These are phyloP conservation scores for Jatropha curcas DNA, from an alignment of 345 rosid genomes.

Conservation along the genomic window DNA sequence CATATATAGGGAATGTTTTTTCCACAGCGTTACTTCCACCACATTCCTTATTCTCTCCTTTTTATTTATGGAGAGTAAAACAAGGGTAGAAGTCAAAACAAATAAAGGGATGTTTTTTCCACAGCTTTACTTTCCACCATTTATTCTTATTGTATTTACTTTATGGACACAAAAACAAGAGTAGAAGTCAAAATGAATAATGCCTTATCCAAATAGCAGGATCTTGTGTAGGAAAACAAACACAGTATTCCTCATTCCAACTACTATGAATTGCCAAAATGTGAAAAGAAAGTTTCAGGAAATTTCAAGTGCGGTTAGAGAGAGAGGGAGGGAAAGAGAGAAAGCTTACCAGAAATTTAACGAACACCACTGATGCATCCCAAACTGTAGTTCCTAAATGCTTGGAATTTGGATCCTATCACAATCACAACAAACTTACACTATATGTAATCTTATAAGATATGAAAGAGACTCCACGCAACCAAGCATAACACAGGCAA, in stretches of 20 bases:
- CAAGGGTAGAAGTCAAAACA: neutral
- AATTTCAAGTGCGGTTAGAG: neutral
- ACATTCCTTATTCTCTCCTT: neutral
- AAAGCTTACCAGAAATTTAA: constrained; percentile 68
- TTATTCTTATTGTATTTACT: neutral
- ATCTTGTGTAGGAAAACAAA: constrained; percentile 3
- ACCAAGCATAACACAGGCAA: neutral
- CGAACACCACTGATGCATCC: constrained; percentile 95
- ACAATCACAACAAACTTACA: constrained; percentile 21
- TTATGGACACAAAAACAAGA: neutral
- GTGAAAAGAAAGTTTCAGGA: neutral
- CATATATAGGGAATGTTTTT: neutral
- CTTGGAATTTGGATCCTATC: constrained; percentile 94
- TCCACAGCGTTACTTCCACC: neutral
- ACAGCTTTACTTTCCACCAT: neutral
- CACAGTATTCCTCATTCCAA: neutral
- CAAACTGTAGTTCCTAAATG: constrained; percentile 96
- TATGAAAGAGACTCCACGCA: neutral
- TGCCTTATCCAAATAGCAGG: constrained; percentile 1
- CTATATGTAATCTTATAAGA: constrained; percentile 1
- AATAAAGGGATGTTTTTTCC: neutral
- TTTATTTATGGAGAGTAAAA: neutral
- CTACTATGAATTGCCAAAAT: neutral
- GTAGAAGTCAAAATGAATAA: neutral
- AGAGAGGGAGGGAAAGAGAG: neutral